Evolutionary conservation across 2,329 filamentous ascomycete species (phyloP), one percentile per base, ranked within the genome.

Genomic region (Beauveria rudraprayagi): DNA sequence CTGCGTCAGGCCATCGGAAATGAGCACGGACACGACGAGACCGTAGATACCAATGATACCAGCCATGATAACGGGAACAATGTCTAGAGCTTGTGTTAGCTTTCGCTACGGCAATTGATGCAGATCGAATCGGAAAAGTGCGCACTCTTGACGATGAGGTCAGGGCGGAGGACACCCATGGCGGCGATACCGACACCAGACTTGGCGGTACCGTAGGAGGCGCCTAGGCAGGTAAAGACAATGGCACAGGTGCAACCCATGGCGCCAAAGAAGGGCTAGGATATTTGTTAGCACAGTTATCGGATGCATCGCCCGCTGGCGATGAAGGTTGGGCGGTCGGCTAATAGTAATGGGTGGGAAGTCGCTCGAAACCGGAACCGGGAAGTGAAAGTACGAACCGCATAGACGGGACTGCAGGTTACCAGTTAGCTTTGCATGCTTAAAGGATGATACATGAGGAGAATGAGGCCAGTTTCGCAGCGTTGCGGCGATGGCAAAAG

Each of bases 21-120:
- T 91, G 71, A 94, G 79, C 75, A 94, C 90, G 19, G 90, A 92
- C 64, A 93, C 90, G 78, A 94, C 90, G 67, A 94, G 84, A 71
- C 90, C 90, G 81, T 94, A 99, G 78, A 99, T 97, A 89, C 91
- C 94, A 80, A 99, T 97, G 79, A 99, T 99, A 97, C 94, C 94
- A 83, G 94, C 94, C 94, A 99, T 99, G 87, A 99, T 96, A 79
- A 97, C 94, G 76, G 94, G 94, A 67, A 97, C 93, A 77, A 97
- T 97, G 85, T 97, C 93, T 97, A 68, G 10, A 54, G 22, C 6
- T 26, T 0, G 24, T 10, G 55, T 70, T 57, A 74, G 67, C 53
- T 64, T 51, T 41, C 22, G 14, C 43, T 48, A 57, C 44, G 3
- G 37, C 24, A 17, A 4, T 40, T 19, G 44, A 22, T 14, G 11